phyloP scores from a whole-genome alignment of 768 basidiomycete genomes.

The Exsudoporus frostii region DNA sequence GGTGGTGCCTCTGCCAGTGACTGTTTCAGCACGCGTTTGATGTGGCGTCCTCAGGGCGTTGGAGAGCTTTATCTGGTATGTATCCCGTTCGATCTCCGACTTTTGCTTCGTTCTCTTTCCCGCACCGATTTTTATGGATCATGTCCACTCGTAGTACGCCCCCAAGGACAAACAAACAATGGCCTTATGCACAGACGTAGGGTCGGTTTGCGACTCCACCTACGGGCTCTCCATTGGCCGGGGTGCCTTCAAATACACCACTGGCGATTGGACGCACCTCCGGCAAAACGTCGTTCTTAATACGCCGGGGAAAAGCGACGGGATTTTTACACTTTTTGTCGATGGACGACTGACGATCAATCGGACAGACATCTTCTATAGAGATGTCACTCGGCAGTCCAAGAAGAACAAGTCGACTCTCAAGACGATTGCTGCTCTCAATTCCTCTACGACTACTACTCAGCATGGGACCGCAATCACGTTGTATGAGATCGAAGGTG shows the following conservation, averaged over 20 bases:
- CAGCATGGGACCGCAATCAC: background rate
- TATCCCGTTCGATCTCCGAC: conserved; percentile 1
- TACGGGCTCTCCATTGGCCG: conserved; percentile 79
- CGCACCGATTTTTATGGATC: background rate
- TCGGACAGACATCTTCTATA: conserved; percentile 60
- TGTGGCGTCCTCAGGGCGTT: conserved; percentile 69
- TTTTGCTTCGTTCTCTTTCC: background rate
- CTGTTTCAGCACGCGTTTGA: conserved; percentile 83
- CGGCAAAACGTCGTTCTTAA: conserved; percentile 70
- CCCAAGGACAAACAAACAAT: conserved; percentile 66
- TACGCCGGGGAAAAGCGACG: conserved; percentile 69
- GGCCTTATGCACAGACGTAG: conserved; percentile 53
- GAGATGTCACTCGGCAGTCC: conserved; percentile 34
- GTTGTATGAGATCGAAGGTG: background rate
- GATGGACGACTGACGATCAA: conserved; percentile 53
- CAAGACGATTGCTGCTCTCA: conserved; percentile 6
- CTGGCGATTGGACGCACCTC: conserved; percentile 70
- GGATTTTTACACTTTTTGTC: conserved; percentile 61
- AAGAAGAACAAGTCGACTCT: background rate
- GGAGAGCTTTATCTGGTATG: conserved; percentile 78
- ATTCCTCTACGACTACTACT: background rate
- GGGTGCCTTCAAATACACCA: conserved; percentile 60
- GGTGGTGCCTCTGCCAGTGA: conserved; percentile 67
- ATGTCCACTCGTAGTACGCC: conserved; percentile 54
- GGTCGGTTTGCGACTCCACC: conserved; percentile 57